Conservation (phyloP, 139 green algal species). For the Trebouxia sp. region DNA sequence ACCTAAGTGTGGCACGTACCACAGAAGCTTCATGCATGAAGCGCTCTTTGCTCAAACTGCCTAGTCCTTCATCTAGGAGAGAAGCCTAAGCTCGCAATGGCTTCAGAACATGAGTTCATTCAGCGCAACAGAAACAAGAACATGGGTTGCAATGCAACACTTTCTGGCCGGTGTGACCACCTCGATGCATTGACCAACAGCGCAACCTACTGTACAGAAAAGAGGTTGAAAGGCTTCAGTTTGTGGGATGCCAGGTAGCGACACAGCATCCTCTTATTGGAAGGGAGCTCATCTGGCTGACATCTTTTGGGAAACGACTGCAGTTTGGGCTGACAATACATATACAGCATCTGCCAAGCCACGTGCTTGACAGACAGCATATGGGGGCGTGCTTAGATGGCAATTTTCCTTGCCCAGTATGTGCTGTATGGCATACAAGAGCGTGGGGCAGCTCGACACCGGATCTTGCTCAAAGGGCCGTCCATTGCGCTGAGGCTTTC, state of each 20-base stretch:
- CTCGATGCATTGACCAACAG: neutral
- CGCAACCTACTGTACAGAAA: neutral
- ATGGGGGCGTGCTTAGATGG: neutral
- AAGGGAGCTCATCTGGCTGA: neutral
- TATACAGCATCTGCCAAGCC: neutral
- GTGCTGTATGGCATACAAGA: constrained; percentile 18
- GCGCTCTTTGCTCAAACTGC: neutral
- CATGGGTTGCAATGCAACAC: neutral
- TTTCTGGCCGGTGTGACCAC: neutral
- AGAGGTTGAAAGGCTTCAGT: neutral
- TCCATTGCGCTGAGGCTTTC: neutral
- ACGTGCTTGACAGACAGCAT: neutral
- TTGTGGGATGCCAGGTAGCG: neutral
- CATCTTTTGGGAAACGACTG: neutral
- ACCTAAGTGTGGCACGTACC: neutral
- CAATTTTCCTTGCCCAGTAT: constrained; percentile 25
- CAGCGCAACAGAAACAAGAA: no score
- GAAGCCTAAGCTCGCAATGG: neutral
- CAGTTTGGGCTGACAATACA: neutral
- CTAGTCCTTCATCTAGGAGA: no score
- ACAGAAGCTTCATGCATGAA: neutral
- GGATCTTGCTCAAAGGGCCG: constrained; percentile 1
- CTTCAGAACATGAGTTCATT: neutral
- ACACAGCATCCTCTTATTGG: neutral
- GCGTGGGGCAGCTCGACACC: neutral